Base-by-base conservation (phyloP, 805 yeast genomes). In the Candida palmyrensis region DNA sequence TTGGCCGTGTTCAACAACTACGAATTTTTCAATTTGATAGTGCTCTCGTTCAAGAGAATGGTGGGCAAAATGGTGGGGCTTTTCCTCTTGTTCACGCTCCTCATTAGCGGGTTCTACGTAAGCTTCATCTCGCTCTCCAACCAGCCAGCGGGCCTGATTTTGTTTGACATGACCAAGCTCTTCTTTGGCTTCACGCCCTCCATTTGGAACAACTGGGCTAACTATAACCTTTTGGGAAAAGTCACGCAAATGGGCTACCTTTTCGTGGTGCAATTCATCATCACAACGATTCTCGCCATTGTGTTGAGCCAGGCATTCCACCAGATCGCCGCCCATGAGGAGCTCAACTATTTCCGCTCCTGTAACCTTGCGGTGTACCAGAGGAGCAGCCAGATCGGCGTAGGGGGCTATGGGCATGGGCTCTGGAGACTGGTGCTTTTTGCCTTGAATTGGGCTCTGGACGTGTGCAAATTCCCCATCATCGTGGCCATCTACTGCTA, bases 171-270 rank as follows among this genome's bases (percentile, higher is more conserved):
- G 60, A 49, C 73, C 28, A 71, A 72, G 47, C 57, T 75, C 3
- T 62, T 75, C 39, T 74, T 73, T 46, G 80, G 80, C 1, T 75
- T 70, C 47, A 75, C 80, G 2, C 79, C 80, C 0, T 72, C 78
- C 0, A 79, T 75, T 3, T 75, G 80, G 80, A 60, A 62, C 29
- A 69, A 67, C 34, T 74, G 79, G 79, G 51, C 57, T 23, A 55
- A 59, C 33, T 75, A 70, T 43, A 65, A 73, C 25, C 41, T 53
- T 2, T 47, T 73, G 25, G 80, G 80, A 1, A 57, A 69, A 23
- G 41, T 53, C n/a, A 58, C 73, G 15, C 66, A 71, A 37, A 57
- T 75, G 46, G 59, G 69, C n/a, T 75, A 70, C 44, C 57, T 75
- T 18, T 73, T 73, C 39, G 57, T 74, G 40, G 69, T 72, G 33